These are phyloP conservation scores for Trypanosoma conorhini DNA, from an alignment of 208 protist species.

Conservation along the genomic window DNA sequence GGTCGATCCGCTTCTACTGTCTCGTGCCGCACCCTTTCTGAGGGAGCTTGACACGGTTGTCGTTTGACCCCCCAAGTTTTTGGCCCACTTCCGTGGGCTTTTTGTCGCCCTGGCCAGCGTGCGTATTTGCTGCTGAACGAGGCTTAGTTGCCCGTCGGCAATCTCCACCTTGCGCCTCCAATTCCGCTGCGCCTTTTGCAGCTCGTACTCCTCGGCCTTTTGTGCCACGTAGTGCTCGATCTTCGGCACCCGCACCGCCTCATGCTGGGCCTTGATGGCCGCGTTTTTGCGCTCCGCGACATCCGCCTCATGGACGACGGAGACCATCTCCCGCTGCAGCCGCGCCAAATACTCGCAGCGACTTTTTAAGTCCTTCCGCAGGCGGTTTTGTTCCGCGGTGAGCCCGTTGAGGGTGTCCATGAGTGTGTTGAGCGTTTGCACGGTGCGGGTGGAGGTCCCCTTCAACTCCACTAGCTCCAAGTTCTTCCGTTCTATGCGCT, in stretches of 20 bases:
- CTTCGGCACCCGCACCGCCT: slow-evolving; percentile 90
- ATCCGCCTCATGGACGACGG: slow-evolving; percentile 68
- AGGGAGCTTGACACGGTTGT: not conserved
- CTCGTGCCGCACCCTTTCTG: not conserved
- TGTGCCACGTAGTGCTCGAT: slow-evolving; percentile 95
- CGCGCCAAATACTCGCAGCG: slow-evolving; percentile 72
- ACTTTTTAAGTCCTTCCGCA: slow-evolving; percentile 87
- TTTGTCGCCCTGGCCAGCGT: slow-evolving; percentile 30
- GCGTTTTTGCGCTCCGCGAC: slow-evolving; percentile 72
- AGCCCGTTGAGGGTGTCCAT: slow-evolving; percentile 88
- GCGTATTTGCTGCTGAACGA: slow-evolving; percentile 63
- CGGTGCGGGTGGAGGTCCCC: slow-evolving; percentile 92
- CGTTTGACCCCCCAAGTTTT: slow-evolving; percentile 1
- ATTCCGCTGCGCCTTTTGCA: slow-evolving; percentile 86
- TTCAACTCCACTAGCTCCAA: slow-evolving; percentile 94
- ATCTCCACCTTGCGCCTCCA: slow-evolving; percentile 94
- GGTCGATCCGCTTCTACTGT: not conserved
- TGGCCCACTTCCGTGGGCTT: slow-evolving; percentile 27
- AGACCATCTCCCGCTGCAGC: slow-evolving; percentile 60
- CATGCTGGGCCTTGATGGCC: slow-evolving; percentile 78
- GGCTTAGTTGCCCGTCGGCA: slow-evolving; percentile 66
- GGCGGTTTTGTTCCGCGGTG: slow-evolving; percentile 73
- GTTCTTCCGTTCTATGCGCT: slow-evolving; percentile 95
- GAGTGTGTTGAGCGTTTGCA: slow-evolving; percentile 91
- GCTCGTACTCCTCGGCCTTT: slow-evolving; percentile 91